Percentiles rank a stretch among this genome's conserved stretches.
These are phyloP conservation scores for Rhipidocladum racemiflorum DNA, from an alignment of 176 grass and related monocot species.

Conservation along the genomic window DNA sequence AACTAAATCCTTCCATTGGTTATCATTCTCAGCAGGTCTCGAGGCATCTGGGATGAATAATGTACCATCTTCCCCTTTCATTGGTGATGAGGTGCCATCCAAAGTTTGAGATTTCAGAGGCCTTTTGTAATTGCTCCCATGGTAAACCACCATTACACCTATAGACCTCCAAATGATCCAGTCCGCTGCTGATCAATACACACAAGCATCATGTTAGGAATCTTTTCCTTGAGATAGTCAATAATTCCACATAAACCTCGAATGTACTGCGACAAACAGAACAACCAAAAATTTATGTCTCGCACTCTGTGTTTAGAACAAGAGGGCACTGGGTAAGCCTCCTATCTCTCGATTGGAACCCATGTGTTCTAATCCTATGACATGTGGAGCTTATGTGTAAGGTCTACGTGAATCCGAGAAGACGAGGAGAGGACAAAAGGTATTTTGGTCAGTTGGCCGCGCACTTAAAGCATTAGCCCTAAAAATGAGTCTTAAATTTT, in stretches of 20 bases:
- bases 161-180: slow-evolving; percentile 92
- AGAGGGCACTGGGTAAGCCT: too few species aligned
- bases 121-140: slow-evolving; percentile 68
- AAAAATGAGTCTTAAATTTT: too few species aligned
- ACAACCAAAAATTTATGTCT: too few species aligned
- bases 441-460: too few species aligned
- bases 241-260: not conserved
- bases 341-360: too few species aligned
- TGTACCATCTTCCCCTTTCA: slow-evolving; percentile 36
- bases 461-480: too few species aligned
- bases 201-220: not conserved
- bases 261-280: not conserved
- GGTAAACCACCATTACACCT: slow-evolving; percentile 94
- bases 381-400: too few species aligned
- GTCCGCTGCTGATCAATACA: slow-evolving; percentile 64
- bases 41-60: slow-evolving; percentile 65
- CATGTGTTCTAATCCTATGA: too few species aligned
- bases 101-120: slow-evolving; percentile 53
- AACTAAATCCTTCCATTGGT: slow-evolving; percentile 12
- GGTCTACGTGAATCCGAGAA: too few species aligned
- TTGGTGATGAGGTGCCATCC: slow-evolving; percentile 15
- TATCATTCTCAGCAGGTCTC: slow-evolving; percentile 28
- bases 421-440: too few species aligned
- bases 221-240: not conserved
- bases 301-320: too few species aligned